Conservation (phyloP, 331 rosid species). For the Stylosanthes scabra region DNA sequence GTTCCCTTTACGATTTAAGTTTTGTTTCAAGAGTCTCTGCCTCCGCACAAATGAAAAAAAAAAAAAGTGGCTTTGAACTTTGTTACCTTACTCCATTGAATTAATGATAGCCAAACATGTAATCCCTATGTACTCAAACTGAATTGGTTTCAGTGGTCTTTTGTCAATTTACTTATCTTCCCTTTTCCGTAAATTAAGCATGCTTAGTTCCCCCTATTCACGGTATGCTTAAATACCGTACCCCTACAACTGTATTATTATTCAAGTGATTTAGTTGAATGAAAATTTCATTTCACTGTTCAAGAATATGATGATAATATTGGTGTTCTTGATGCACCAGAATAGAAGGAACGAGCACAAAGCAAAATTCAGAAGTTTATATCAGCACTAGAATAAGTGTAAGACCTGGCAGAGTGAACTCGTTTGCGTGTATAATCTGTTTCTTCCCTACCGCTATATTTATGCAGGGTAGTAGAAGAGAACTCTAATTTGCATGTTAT, state of each 20-base stretch:
- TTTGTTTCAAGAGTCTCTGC: too few relatives aligned
- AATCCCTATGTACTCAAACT: background rate
- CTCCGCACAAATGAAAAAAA: too few relatives aligned
- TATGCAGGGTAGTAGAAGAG: constrained; percentile 27
- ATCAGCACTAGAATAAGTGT: constrained; percentile 50
- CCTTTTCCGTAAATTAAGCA: constrained; percentile 3
- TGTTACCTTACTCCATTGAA: too few relatives aligned
- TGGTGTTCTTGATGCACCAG: constrained; percentile 92
- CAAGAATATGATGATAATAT: constrained; percentile 93
- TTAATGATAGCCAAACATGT: background rate
- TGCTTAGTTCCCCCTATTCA: constrained; percentile 8
- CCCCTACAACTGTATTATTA: background rate
- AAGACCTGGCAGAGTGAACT: constrained; percentile 19
- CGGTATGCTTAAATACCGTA: constrained; percentile 9
- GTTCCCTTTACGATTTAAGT: too few relatives aligned
- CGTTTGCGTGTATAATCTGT: constrained; percentile 32
- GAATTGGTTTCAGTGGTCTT: background rate
- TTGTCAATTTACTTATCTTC: constrained; percentile 7
- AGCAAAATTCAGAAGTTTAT: constrained; percentile 84
- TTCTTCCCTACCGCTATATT: background rate
- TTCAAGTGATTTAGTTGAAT: constrained; percentile 20
- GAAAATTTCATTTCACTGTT: constrained; percentile 27
- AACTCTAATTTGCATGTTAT: constrained; percentile 30
- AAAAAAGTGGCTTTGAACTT: background rate
- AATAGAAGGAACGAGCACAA: constrained; percentile 91